A percentile compares a stretch with the other conserved stretches of the same genome.
Conservation (phyloP, 1,284 basidiomycete genomes). For the Ganoderma lingzhi region DNA sequence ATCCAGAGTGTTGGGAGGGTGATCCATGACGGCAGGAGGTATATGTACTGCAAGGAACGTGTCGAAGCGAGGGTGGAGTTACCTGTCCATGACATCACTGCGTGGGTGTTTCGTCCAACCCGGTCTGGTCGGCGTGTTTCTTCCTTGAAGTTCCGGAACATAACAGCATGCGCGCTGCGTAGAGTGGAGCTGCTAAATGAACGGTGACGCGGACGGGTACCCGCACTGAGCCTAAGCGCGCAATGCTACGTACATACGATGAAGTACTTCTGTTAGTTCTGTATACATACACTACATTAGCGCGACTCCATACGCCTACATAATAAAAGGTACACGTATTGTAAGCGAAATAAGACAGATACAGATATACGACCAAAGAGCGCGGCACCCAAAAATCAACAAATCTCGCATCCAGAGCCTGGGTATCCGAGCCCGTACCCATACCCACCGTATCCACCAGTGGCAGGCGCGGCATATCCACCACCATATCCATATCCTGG, state of each 20-base stretch:
- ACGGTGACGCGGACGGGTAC: neutral
- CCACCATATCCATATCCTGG: neutral
- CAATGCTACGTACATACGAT: neutral
- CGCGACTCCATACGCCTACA: neutral
- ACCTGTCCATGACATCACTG: neutral
- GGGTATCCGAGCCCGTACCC: neutral
- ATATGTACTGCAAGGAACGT: neutral
- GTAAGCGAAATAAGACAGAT: neutral
- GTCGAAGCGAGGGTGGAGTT: neutral
- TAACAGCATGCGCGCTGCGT: neutral
- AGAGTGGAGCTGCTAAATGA: neutral
- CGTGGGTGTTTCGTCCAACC: neutral
- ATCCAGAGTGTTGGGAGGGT: neutral
- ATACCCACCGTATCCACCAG: slow-evolving; percentile 8
- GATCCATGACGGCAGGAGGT: neutral
- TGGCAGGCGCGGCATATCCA: neutral
- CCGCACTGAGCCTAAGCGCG: neutral
- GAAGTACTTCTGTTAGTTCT: no score
- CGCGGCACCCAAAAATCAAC: neutral
- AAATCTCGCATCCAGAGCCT: slow-evolving; percentile 14
- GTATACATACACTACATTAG: neutral
- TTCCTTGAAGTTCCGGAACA: no score
- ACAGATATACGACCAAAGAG: neutral
- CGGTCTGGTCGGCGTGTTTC: no score
- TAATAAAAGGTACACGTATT: neutral